Evolutionary conservation across 2,329 filamentous ascomycete species (phyloP), one percentile per base, ranked within the genome.

Genomic region (Pezicula carpinea): DNA sequence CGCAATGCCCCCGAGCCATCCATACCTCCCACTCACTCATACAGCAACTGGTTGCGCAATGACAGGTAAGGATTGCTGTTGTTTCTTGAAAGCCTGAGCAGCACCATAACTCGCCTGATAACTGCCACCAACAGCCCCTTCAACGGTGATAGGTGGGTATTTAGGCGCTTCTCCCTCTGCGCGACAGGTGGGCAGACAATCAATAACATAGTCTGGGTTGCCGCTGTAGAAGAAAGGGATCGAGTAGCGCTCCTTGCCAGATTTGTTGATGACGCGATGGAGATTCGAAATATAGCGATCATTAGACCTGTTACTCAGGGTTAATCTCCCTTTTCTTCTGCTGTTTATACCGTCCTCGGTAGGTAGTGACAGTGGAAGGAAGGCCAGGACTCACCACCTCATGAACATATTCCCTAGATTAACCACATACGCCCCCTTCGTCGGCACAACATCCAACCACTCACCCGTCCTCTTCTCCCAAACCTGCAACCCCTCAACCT

Each of bases 141-240:
- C 62, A 5, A 72, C 70, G 6, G 69, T 70, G 31, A 72, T 68
- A 0, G 68, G 66, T 3, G 54, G 50, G 48, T 71, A 72, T 50
- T 70, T 72, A 1, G 63, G 57, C 39, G 51, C 43, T 44, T 70
- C 66, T 5, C 59, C 66, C 22, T 60, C 54, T 21, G 59, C 57
- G 13, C 59, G 59, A 49, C 69, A 72, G 41, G 69, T 69, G 1
- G 69, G 69, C 46, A 73, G 51, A 48, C 69, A 71, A 47, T 66
- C 55, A 39, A 71, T 67, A 6, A 68, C 48, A 47, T 67, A 62
- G 39, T 77, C 72, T 4, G 72, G 64, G 55, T 77, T 76, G 2
- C 75, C 75, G 39, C 72, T 71, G 40, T 75, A 69, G 56, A 76
- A 78, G 48, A 77, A 73, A 0, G 74, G 71, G 15, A 78, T 65